Evolutionary conservation across 2,329 filamentous ascomycete genomes (phyloP).

Genomic region (Aspergillus ustus): DNA sequence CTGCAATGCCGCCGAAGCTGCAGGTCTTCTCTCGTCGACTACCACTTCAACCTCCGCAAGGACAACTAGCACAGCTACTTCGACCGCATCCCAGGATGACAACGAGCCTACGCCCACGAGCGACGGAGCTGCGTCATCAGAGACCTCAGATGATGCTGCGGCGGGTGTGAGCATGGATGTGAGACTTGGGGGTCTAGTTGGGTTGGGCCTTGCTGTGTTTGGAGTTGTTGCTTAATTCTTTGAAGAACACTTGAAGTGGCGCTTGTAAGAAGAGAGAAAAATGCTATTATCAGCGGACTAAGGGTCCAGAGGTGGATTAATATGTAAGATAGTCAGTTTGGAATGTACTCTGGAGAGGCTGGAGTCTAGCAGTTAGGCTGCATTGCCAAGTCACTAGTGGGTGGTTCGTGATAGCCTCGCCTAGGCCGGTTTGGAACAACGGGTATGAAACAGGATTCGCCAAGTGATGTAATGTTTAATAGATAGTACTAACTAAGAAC

Average conservation of each 20-base stretch:
- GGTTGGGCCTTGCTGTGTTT: slow-evolving; percentile 6
- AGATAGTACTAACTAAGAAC: background rate
- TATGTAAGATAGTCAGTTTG: background rate
- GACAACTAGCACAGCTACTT: slow-evolving; percentile 1
- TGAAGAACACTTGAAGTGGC: background rate
- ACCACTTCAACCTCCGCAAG: background rate
- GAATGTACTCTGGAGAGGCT: background rate
- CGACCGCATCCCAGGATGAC: background rate
- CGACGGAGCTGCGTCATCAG: slow-evolving; percentile 4
- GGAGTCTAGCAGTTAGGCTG: background rate
- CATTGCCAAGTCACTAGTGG: background rate
- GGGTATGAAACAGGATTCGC: background rate
- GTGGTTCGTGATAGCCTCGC: background rate
- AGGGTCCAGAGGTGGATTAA: background rate
- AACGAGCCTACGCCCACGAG: background rate
- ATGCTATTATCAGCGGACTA: background rate
- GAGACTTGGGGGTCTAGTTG: slow-evolving; percentile 8
- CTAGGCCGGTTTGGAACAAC: background rate
- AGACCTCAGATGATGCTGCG: slow-evolving; percentile 7
- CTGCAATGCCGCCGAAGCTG: slow-evolving; percentile 48
- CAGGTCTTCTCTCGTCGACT: slow-evolving; percentile 2
- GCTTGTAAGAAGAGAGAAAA: background rate
- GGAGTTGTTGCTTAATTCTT: background rate
- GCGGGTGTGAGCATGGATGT: slow-evolving; percentile 1
- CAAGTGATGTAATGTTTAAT: background rate